Conservation (phyloP, 1,284 basidiomycete genomes). For the Leccinum pachyderme region DNA sequence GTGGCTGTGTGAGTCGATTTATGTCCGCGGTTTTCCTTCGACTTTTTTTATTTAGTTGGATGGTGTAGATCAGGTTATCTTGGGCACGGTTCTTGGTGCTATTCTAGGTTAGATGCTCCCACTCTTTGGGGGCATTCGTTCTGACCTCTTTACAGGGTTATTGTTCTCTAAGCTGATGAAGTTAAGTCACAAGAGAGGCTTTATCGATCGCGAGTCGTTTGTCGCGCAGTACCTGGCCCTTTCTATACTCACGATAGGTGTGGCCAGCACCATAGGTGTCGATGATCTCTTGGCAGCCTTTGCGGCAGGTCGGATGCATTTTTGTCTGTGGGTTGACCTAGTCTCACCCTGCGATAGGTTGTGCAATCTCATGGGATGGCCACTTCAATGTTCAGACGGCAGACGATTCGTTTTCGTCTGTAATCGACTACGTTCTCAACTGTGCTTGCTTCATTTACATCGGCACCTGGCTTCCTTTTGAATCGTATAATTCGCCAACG, state of each 20-base stretch:
- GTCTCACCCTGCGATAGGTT: slow-evolving; percentile 44
- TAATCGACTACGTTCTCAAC: slow-evolving; percentile 85
- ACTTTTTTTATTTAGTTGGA: slow-evolving; percentile 4
- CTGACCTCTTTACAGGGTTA: slow-evolving; percentile 44
- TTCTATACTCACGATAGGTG: slow-evolving; percentile 76
- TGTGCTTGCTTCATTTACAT: slow-evolving; percentile 89
- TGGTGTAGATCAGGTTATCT: slow-evolving; percentile 75
- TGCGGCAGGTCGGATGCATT: slow-evolving; percentile 67
- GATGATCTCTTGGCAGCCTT: slow-evolving; percentile 91
- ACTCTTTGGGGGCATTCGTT: not conserved
- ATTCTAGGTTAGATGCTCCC: slow-evolving; percentile 53
- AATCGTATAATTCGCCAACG: slow-evolving; percentile 57
- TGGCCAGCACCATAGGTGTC: slow-evolving; percentile 75
- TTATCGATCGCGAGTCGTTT: slow-evolving; percentile 90
- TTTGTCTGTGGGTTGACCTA: not conserved
- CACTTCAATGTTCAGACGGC: slow-evolving; percentile 86
- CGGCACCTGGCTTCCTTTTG: slow-evolving; percentile 86
- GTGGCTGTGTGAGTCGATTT: slow-evolving; percentile 60
- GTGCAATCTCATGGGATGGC: slow-evolving; percentile 93
- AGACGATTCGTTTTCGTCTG: slow-evolving; percentile 83
- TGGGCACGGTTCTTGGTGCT: slow-evolving; percentile 78
- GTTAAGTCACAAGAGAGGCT: slow-evolving; percentile 69
- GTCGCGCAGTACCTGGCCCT: slow-evolving; percentile 89
- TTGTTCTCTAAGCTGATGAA: slow-evolving; percentile 82
- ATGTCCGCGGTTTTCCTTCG: not conserved